A percentile compares a stretch with the other conserved stretches of the same genome.
Conservation (phyloP, 306 rosid genomes). For the Castanea crenata region DNA sequence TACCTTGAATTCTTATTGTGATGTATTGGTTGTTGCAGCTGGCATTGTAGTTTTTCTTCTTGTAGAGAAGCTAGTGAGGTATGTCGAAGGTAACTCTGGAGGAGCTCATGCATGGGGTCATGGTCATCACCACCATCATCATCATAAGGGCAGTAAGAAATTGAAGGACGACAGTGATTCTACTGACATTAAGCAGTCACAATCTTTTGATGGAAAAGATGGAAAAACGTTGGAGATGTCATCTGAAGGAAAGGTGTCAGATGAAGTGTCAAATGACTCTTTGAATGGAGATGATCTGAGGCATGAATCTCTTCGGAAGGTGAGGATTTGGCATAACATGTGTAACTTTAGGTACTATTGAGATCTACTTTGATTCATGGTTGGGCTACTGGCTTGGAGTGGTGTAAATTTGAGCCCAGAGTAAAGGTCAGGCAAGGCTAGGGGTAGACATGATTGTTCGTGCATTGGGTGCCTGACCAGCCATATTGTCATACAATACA, state of each 20-base stretch:
- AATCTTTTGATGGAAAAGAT: conserved; percentile 27
- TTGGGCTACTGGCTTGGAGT: neutral
- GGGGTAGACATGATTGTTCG: neutral
- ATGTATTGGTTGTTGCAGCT: conserved; percentile 50
- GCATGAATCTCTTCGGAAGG: conserved; percentile 58
- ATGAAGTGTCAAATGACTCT: conserved; percentile 30
- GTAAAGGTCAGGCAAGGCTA: neutral
- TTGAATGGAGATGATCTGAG: conserved; percentile 37
- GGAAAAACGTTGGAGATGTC: conserved; percentile 25
- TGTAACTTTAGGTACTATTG: neutral
- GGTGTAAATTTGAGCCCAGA: neutral
- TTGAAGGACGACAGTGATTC: conserved; percentile 58
- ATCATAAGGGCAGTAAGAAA: conserved; percentile 53
- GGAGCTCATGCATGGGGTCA: conserved; percentile 64
- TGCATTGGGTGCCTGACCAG: neutral
- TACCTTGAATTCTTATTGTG: conserved; percentile 18
- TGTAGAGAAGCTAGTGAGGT: conserved; percentile 91
- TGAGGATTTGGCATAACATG: conserved; percentile 24
- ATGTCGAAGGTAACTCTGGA: conserved; percentile 76
- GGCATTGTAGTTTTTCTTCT: conserved; percentile 93
- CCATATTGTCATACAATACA: neutral
- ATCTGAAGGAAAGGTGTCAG: conserved; percentile 30
- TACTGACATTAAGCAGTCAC: conserved; percentile 31
- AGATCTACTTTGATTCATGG: neutral
- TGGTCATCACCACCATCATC: conserved; percentile 85